These are phyloP conservation scores for Tetracentron sinense DNA, from an alignment of 164 flowering plant genomes.

Conservation along the genomic window DNA sequence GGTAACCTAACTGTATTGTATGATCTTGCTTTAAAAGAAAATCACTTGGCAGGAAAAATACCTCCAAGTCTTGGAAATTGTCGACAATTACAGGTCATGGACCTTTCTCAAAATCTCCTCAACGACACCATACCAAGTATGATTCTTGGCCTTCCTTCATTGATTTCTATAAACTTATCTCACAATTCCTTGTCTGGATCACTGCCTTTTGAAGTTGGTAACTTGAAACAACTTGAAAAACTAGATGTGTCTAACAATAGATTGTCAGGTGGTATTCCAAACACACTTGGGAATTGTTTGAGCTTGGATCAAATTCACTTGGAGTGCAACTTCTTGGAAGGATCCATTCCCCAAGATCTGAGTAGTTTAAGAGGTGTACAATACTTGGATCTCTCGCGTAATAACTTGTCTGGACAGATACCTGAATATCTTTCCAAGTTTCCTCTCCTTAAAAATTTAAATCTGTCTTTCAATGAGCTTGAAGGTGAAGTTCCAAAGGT, in stretches of 20 bases:
- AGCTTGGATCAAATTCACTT: background rate
- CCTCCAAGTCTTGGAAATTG: background rate
- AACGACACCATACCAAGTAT: background rate
- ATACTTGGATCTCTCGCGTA: background rate
- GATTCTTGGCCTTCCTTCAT: background rate
- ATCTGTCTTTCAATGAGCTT: background rate
- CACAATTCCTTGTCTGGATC: background rate
- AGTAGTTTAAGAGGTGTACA: background rate
- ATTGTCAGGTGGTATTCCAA: background rate
- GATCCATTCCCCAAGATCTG: background rate
- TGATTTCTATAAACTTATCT: background rate
- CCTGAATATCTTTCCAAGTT: background rate
- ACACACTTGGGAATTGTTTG: background rate
- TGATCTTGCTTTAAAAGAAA: background rate
- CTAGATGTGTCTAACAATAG: background rate
- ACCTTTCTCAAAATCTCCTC: slow-evolving; percentile 1
- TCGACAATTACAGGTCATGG: background rate
- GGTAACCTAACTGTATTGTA: background rate
- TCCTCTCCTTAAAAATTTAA: background rate
- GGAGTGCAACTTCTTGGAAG: background rate
- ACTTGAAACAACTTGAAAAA: background rate
- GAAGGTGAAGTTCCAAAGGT: background rate
- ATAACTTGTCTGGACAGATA: background rate
- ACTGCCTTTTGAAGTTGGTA: background rate
- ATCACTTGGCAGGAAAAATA: background rate